These are phyloP conservation scores for Pleurostoma richardsiae DNA, from an alignment of 2,329 filamentous ascomycete genomes.

Conservation along the genomic window DNA sequence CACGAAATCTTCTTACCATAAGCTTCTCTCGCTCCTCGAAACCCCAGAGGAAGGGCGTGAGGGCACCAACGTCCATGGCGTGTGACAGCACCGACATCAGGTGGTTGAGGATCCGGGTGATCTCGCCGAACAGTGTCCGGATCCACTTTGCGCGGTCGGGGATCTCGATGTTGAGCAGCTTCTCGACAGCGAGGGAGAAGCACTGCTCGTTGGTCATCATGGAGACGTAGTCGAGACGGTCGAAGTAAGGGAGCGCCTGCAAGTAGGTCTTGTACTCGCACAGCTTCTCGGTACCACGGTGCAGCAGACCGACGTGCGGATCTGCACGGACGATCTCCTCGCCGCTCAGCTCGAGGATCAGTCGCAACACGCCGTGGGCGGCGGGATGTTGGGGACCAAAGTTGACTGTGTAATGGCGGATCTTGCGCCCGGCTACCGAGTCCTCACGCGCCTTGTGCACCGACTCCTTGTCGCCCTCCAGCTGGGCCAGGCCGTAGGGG, in stretches of 20 bases:
- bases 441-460: constrained; percentile 43
- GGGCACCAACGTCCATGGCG: constrained; percentile 96
- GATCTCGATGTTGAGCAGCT: constrained; percentile 94
- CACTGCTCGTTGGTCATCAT: constrained; percentile 99
- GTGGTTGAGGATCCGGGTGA: constrained; percentile 92
- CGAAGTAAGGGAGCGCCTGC: constrained; percentile 97
- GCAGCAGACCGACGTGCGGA: constrained; percentile 92
- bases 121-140: constrained; percentile 89
- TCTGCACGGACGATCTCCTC: constrained; percentile 97
- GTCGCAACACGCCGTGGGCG: constrained; percentile 92
- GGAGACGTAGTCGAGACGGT: constrained; percentile 96
- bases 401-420: constrained; percentile 99
- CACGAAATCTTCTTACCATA: constrained; percentile 63
- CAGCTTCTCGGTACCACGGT: constrained; percentile 97
- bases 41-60: constrained; percentile 98
- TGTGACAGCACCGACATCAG: constrained; percentile 96
- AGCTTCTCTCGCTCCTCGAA: constrained; percentile 99
- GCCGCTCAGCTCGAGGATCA: constrained; percentile 96
- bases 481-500: constrained; percentile 39
- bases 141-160: constrained; percentile 96
- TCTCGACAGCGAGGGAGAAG: constrained; percentile 92
- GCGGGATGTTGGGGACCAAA: constrained; percentile 98
- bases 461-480: constrained; percentile 33
- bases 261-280: constrained; percentile 99
- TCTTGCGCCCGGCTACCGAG: constrained; percentile 64